Evolutionary conservation across 805 yeast genomes (phyloP).

Genomic region (Candida alai): DNA sequence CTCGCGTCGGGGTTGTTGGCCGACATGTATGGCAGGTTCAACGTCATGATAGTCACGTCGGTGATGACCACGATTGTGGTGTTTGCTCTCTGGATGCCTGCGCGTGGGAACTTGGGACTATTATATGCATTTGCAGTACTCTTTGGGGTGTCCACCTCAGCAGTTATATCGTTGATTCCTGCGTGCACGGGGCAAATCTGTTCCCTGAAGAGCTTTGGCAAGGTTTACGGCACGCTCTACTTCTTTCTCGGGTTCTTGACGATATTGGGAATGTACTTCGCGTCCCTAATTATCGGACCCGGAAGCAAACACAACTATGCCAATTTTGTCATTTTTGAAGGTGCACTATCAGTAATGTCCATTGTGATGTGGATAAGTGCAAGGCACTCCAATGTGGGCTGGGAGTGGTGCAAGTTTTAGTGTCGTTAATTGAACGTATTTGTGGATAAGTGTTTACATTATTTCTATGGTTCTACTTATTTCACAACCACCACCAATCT

Average conservation of each 20-base stretch:
- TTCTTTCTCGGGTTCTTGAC: conserved; percentile 35
- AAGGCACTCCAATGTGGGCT: conserved; percentile 44
- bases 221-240: conserved; percentile 49
- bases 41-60: conserved; percentile 22
- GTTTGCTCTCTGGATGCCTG: conserved; percentile 26
- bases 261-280: conserved; percentile 25
- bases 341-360: conserved; percentile 36
- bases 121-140: conserved; percentile 44
- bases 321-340: conserved; percentile 42
- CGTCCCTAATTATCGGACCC: conserved; percentile 23
- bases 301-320: conserved; percentile 30
- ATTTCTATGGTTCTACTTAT: no score
- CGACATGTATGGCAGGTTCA: conserved; percentile 26
- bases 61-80: conserved; percentile 18
- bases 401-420: conserved; percentile 28
- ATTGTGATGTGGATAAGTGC: conserved; percentile 40
- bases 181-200: conserved; percentile 59
- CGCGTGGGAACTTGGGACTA: conserved; percentile 31
- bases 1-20: conserved; percentile 24
- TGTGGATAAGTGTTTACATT: no score
- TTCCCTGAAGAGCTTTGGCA: conserved; percentile 50
- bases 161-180: conserved; percentile 55
- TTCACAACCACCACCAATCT: no score
- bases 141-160: conserved; percentile 55
- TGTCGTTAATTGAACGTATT: background rate